A percentile compares a stretch with the other conserved stretches of the same genome.
These are phyloP conservation scores for Saccharum spontaneum DNA, from an alignment of 176 grass and related monocot genomes.

Conservation along the genomic window DNA sequence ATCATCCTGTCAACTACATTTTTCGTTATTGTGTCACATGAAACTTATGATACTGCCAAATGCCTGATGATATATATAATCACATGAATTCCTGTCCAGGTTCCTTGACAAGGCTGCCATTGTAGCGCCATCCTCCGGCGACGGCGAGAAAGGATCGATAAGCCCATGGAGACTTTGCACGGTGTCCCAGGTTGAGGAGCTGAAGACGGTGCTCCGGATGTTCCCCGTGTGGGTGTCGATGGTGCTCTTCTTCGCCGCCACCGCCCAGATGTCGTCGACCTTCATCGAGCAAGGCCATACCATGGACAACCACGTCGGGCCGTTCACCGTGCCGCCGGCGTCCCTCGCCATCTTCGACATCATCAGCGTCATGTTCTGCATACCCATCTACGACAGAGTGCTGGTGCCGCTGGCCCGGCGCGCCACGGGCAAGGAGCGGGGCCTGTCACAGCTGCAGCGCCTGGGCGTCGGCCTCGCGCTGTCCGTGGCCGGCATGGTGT, in stretches of 20 bases:
- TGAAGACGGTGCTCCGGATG: too few relatives aligned
- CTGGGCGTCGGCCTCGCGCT: conserved; percentile 37
- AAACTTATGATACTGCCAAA: too few relatives aligned
- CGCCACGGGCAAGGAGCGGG: conserved; percentile 39
- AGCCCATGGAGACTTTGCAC: too few relatives aligned
- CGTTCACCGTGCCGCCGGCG: conserved; percentile 27
- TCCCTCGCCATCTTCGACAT: conserved; percentile 36
- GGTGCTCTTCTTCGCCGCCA: too few relatives aligned
- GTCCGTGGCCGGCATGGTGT: conserved; percentile 36
- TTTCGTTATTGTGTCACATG: too few relatives aligned
- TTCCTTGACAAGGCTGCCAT: background rate
- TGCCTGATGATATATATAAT: background rate
- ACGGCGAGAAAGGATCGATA: background rate
- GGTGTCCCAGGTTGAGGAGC: too few relatives aligned
- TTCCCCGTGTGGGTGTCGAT: too few relatives aligned
- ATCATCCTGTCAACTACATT: too few relatives aligned
- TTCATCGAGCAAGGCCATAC: too few relatives aligned
- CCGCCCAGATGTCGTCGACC: too few relatives aligned
- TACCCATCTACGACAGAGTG: conserved; percentile 27
- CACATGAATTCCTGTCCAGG: background rate
- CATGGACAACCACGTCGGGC: conserved; percentile 1
- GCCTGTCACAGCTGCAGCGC: conserved; percentile 49
- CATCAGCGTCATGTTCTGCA: conserved; percentile 26
- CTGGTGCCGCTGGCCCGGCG: background rate
- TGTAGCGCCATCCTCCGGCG: background rate